phyloP scores from a whole-genome alignment of 2,329 filamentous ascomycete species.

The Anisogramma anomala region DNA sequence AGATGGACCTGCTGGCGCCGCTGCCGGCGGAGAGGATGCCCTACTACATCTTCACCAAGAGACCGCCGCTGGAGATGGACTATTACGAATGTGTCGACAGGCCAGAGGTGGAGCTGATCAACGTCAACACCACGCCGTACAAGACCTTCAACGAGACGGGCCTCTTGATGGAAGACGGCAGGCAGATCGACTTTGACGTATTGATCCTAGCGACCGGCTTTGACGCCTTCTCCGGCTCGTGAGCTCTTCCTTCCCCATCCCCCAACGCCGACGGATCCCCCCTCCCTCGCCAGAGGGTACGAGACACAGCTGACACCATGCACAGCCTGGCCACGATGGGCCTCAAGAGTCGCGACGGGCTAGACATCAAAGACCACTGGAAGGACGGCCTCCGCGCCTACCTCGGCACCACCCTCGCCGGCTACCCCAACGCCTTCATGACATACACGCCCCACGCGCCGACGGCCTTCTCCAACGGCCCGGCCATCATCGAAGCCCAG shows the following conservation, averaged over 20 bases:
- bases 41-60: constrained; percentile 32
- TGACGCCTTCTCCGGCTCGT: constrained; percentile 23
- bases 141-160: constrained; percentile 27
- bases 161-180: constrained; percentile 28
- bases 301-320: neutral
- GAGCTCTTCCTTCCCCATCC: neutral
- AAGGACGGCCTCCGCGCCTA: neutral
- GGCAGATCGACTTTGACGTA: constrained; percentile 25
- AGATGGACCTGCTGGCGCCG: constrained; percentile 35
- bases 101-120: constrained; percentile 33
- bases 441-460: neutral
- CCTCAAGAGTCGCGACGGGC: constrained; percentile 1
- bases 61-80: constrained; percentile 5
- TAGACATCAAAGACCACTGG: constrained; percentile 1
- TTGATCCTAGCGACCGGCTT: constrained; percentile 26
- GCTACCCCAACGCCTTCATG: constrained; percentile 8
- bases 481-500: constrained; percentile 1
- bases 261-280: neutral
- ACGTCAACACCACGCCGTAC: constrained; percentile 32
- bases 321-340: constrained; percentile 3
- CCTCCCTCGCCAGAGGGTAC: too few relatives aligned
- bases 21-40: constrained; percentile 33
- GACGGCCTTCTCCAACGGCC: neutral
- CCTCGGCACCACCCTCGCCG: neutral
- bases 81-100: constrained; percentile 20